Conservation (phyloP, 331 rosid genomes). For the Acacia pycnantha region DNA sequence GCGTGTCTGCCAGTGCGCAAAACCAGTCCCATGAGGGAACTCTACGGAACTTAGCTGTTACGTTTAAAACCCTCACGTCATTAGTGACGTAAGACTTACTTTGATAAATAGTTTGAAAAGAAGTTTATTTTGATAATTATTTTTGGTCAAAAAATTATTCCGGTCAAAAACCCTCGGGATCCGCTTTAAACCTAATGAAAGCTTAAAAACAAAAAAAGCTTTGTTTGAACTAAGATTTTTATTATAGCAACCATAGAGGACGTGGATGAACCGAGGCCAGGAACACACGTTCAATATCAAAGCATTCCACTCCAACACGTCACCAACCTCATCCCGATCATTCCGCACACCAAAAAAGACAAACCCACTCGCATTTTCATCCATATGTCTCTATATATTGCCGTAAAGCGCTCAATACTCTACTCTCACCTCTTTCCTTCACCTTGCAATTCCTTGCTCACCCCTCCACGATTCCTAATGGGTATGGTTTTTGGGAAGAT, state of each 20-base stretch:
- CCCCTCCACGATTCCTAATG: conserved; percentile 37
- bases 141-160: no score
- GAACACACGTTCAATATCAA: neutral
- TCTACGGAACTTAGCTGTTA: no score
- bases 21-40: no score
- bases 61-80: no score
- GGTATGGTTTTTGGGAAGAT: conserved; percentile 80
- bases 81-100: no score
- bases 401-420: neutral
- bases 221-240: no score
- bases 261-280: conserved; percentile 27
- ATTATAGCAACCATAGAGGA: neutral
- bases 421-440: neutral
- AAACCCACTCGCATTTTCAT: neutral
- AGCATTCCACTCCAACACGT: neutral
- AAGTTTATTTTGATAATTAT: no score
- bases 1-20: no score
- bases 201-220: no score
- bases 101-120: no score
- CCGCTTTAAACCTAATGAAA: no score
- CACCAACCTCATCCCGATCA: neutral
- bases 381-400: conserved; percentile 27
- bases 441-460: neutral
- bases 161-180: no score
- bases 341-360: neutral